These are phyloP conservation scores for Fonsecaea pedrosoi DNA, from an alignment of 2,329 filamentous ascomycete genomes.

Conservation along the genomic window DNA sequence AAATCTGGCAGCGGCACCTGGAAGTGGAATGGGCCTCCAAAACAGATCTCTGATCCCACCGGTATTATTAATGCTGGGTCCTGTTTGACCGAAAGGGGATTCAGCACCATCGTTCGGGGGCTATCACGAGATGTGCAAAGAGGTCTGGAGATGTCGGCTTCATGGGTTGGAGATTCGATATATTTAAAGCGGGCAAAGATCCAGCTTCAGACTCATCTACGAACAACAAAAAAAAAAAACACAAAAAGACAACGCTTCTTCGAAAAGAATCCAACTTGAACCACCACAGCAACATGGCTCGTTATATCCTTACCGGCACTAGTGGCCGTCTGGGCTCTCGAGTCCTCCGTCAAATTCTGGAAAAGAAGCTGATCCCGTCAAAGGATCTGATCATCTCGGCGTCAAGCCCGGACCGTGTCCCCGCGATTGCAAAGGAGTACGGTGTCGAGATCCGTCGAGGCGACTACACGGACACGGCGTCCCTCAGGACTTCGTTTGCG, in stretches of 20 bases:
- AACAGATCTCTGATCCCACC: background rate
- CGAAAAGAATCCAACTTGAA: background rate
- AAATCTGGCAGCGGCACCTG: background rate
- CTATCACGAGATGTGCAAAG: background rate
- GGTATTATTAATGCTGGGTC: background rate
- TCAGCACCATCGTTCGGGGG: background rate
- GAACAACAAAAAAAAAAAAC: background rate
- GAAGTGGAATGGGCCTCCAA: background rate
- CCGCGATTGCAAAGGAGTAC: slow-evolving; percentile 7
- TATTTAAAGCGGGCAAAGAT: background rate
- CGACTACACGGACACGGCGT: slow-evolving; percentile 5
- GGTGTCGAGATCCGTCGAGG: slow-evolving; percentile 1
- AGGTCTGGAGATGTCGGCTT: background rate
- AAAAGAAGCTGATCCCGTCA: slow-evolving; percentile 4
- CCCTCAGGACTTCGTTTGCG: slow-evolving; percentile 2
- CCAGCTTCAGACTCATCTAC: background rate
- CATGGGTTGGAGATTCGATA: background rate
- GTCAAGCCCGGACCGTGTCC: slow-evolving; percentile 3
- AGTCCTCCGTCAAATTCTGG: background rate
- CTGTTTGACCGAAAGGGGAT: background rate
- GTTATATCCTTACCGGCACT: slow-evolving; percentile 12
- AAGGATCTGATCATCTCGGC: slow-evolving; percentile 16
- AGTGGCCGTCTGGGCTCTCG: slow-evolving; percentile 11
- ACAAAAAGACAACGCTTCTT: background rate
- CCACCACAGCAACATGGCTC: background rate